These are phyloP conservation scores for Hsuehochloa calcarea DNA, from an alignment of 176 grass and related monocot genomes.

Conservation along the genomic window DNA sequence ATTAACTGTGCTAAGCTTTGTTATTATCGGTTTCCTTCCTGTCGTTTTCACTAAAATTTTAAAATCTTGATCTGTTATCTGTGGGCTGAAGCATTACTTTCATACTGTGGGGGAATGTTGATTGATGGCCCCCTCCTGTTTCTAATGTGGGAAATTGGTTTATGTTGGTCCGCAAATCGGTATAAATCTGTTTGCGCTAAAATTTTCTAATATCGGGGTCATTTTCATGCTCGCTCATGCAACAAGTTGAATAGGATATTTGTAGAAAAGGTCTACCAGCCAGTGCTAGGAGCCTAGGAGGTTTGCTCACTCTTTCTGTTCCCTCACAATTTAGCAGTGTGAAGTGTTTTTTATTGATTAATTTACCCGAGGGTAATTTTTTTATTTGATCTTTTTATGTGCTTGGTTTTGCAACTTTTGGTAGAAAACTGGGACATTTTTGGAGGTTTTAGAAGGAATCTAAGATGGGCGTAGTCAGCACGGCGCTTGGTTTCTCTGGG, in stretches of 20 bases:
- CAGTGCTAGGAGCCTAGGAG: neutral
- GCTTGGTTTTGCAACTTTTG: conserved; percentile 17
- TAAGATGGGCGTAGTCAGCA: conserved; percentile 73
- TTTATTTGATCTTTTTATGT: neutral
- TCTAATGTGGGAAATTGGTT: conserved; percentile 19
- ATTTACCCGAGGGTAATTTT: neutral
- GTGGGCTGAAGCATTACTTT: conserved; percentile 13
- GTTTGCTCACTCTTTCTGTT: conserved; percentile 10
- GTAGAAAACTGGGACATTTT: conserved; percentile 14
- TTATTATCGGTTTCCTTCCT: neutral
- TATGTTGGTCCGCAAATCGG: neutral
- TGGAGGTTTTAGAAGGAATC: conserved; percentile 36
- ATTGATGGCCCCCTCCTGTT: conserved; percentile 15
- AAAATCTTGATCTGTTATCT: neutral
- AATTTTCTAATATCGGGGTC: neutral
- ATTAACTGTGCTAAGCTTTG: neutral
- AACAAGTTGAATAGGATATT: conserved; percentile 23
- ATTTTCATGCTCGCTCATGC: neutral
- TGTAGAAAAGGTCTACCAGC: neutral
- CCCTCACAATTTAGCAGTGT: neutral
- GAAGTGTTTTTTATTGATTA: neutral
- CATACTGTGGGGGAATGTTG: neutral
- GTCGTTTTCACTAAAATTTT: neutral
- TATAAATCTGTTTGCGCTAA: neutral
- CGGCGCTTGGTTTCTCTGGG: conserved; percentile 72